Evolutionary conservation across 2,329 filamentous ascomycete genomes (phyloP), one percentile per base, ranked within the genome.

Genomic region (Kalaharituber pfeilii): DNA sequence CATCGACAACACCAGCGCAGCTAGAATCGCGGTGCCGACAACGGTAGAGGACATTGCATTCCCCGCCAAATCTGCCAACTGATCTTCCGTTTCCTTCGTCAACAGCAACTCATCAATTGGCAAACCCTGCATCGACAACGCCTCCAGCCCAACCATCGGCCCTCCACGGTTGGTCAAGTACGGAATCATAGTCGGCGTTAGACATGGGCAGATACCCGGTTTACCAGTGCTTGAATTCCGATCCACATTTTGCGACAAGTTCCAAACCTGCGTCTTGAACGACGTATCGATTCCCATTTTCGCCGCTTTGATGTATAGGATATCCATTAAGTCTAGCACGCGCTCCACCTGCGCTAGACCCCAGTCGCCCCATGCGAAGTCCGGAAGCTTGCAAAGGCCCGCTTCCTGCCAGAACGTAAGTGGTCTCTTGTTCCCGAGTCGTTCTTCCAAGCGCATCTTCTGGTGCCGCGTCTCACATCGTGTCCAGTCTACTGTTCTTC

Each of bases 21-120:
- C 70, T 1, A 85, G 62, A 1, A 84, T 73, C 0, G 76, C 75
- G 1, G 75, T 72, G 2, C 80, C 81, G 8, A 87, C 77, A 0
- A 86, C 81, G 0, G 84, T 82, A 0, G 78, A 78, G 1, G 76
- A 79, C 84, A 89, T 89, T 0, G 84, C 84, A 65, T 91, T 89
- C 0, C 84, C 84, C 1, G 82, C 82, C 1, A 89, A 69, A 59
- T 86, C 78, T 58, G 81, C 77, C 2, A 85, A 69, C 18, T 87
- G 70, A 1, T 68, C 66, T 49, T 80, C 72, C 0, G 73, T 75
- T 61, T 88, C 80, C 7, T 74, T 73, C 0, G 76, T 79, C n/a
- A 86, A 71, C 0, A 78, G 69, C 9, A 88, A 69, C 50, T 74
- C 73, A 53, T 79, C 68, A 1, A 81, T 65, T 0, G 82, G 81